Evolutionary conservation across 2,329 filamentous ascomycete genomes (phyloP).

Genomic region (Coleophoma eucalyptorum): DNA sequence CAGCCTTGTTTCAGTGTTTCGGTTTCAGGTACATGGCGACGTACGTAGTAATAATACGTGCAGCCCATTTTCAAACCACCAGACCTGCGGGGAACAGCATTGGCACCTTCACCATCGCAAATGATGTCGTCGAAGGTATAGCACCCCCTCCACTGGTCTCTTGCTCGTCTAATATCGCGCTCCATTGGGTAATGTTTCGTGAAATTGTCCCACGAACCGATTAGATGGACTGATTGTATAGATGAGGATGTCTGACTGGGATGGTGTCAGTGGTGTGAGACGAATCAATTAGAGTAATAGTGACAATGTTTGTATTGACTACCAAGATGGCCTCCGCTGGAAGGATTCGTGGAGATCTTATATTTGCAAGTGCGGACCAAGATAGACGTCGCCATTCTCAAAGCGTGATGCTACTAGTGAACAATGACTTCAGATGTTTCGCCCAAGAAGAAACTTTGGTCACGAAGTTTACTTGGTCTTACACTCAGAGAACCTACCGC

Average conservation of each 20-base stretch:
- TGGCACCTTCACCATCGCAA: slow-evolving; percentile 60
- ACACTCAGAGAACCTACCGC: too few relatives aligned
- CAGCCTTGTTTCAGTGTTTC: slow-evolving; percentile 16
- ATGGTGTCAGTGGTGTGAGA: slow-evolving; percentile 12
- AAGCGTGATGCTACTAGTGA: too few relatives aligned
- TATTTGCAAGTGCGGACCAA: too few relatives aligned
- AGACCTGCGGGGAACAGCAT: slow-evolving; percentile 53
- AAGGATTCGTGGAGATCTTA: too few relatives aligned
- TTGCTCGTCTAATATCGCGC: slow-evolving; percentile 70
- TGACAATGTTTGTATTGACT: not conserved
- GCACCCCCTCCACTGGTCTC: slow-evolving; percentile 80
- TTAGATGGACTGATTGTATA: slow-evolving; percentile 68
- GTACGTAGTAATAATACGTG: slow-evolving; percentile 93
- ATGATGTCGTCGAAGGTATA: slow-evolving; percentile 83
- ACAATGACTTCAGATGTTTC: not conserved
- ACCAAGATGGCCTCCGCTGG: too few relatives aligned
- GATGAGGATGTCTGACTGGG: slow-evolving; percentile 55
- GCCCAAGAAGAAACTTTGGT: not conserved
- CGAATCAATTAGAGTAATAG: slow-evolving; percentile 6
- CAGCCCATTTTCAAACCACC: slow-evolving; percentile 89
- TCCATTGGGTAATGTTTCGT: slow-evolving; percentile 74
- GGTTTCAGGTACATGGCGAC: slow-evolving; percentile 34
- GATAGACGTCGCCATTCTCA: too few relatives aligned
- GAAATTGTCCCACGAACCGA: slow-evolving; percentile 97
- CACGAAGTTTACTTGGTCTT: not conserved